Evolutionary conservation across 202 grass and related monocot species (phyloP).

Genomic region (Setaria italica): DNA sequence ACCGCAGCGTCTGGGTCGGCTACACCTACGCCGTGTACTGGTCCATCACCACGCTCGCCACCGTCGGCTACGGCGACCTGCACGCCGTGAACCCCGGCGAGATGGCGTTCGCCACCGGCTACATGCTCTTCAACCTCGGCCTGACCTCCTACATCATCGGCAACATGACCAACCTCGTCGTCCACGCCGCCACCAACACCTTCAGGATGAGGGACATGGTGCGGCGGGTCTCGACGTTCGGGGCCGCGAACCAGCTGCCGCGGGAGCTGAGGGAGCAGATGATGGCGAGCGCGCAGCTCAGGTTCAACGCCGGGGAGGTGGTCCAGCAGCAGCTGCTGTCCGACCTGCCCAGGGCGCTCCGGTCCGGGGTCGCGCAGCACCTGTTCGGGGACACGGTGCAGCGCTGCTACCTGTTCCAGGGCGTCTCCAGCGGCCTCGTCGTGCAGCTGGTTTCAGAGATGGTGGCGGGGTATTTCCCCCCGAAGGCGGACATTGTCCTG

Average conservation of each 20-base stretch:
- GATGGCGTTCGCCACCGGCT: conserved; percentile 55
- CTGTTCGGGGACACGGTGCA: conserved; percentile 48
- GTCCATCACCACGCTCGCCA: conserved; percentile 69
- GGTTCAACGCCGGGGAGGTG: conserved; percentile 48
- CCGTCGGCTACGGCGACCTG: conserved; percentile 70
- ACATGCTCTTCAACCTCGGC: conserved; percentile 72
- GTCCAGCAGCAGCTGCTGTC: conserved; percentile 51
- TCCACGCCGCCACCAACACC: conserved; percentile 55
- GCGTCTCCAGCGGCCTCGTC: conserved; percentile 45
- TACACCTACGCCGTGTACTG: conserved; percentile 66
- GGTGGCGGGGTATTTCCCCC: conserved; percentile 57
- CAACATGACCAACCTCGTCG: conserved; percentile 75
- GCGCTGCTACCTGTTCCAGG: conserved; percentile 58
- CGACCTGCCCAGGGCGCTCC: conserved; percentile 53
- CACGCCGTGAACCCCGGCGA: conserved; percentile 66
- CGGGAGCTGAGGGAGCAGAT: conserved; percentile 47
- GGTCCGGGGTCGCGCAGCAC: conserved; percentile 51
- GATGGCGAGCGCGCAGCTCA: conserved; percentile 59
- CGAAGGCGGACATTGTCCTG: conserved; percentile 58
- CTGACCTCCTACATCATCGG: conserved; percentile 72
- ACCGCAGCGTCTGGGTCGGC: conserved; percentile 53
- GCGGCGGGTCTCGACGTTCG: conserved; percentile 48
- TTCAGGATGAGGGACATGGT: conserved; percentile 56
- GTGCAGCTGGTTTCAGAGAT: conserved; percentile 62
- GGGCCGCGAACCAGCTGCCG: conserved; percentile 46